Conservation (phyloP, 2,329 filamentous ascomycete genomes). For the Trichoderma endophyticum region DNA sequence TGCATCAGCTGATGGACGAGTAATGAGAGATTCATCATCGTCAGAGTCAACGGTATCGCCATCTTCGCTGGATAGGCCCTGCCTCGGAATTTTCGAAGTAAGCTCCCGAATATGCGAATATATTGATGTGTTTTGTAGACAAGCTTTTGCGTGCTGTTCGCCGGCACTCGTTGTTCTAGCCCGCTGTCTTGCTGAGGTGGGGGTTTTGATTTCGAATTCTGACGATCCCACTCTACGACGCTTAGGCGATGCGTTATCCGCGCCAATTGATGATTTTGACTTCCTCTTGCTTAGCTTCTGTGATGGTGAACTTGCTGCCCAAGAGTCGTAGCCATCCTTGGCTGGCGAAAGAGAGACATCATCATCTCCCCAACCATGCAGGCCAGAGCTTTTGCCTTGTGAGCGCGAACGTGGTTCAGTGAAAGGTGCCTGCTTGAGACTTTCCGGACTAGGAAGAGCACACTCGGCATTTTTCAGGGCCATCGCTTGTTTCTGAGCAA, state of each 20-base stretch:
- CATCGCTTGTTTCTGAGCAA: background rate
- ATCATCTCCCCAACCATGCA: conserved; percentile 30
- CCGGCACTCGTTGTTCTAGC: background rate
- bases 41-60: background rate
- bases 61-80: conserved; percentile 2
- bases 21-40: background rate
- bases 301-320: conserved; percentile 12
- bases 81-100: background rate
- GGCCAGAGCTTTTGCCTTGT: conserved; percentile 21
- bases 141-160: background rate
- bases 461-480: conserved; percentile 26
- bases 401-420: conserved; percentile 30
- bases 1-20: background rate
- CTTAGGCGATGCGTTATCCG: background rate
- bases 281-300: background rate
- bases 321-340: conserved; percentile 19
- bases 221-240: background rate
- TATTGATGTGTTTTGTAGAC: background rate
- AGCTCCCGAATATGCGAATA: conserved; percentile 10
- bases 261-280: background rate
- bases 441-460: conserved; percentile 43
- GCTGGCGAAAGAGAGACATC: conserved; percentile 16
- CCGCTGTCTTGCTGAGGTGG: conserved; percentile 3
- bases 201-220: background rate
- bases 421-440: conserved; percentile 35